Conservation (phyloP, 371 early-diverging fungal genomes). For the Mucor ambiguus region DNA sequence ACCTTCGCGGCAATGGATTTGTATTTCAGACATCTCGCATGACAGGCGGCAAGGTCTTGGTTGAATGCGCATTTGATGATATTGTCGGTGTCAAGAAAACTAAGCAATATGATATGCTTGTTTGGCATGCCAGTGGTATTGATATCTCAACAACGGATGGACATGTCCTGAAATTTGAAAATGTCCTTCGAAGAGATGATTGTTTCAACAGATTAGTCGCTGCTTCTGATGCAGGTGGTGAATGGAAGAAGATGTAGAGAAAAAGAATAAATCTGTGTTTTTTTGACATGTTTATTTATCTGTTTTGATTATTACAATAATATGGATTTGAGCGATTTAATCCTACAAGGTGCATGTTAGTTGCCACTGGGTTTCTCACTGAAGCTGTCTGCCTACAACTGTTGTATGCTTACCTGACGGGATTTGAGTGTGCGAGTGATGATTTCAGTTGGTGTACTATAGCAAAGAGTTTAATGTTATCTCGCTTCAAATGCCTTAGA, state of each 20-base stretch:
- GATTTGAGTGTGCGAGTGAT: slow-evolving; percentile 80
- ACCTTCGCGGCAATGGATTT: slow-evolving; percentile 19
- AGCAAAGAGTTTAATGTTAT: neutral
- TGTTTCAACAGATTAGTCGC: slow-evolving; percentile 43
- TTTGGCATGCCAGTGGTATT: slow-evolving; percentile 44
- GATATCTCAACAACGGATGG: slow-evolving; percentile 33
- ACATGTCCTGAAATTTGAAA: slow-evolving; percentile 40
- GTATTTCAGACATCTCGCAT: slow-evolving; percentile 44
- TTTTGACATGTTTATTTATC: neutral
- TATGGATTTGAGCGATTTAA: neutral
- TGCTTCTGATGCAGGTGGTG: slow-evolving; percentile 32
- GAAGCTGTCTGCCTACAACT: neutral
- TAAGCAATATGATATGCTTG: slow-evolving; percentile 37
- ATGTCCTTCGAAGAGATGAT: slow-evolving; percentile 43
- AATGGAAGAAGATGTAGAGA: slow-evolving; percentile 26
- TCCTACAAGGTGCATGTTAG: slow-evolving; percentile 1
- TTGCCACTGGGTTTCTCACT: neutral
- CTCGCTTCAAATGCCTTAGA: neutral
- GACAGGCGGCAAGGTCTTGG: slow-evolving; percentile 37
- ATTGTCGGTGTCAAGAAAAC: slow-evolving; percentile 41
- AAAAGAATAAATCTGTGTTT: neutral
- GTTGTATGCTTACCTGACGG: slow-evolving; percentile 71
- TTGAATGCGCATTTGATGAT: slow-evolving; percentile 37
- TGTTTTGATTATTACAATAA: slow-evolving; percentile 2
- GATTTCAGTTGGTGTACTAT: slow-evolving; percentile 81